Evolutionary conservation across 2,329 filamentous ascomycete genomes (phyloP), one percentile per base, ranked within the genome.

Genomic region (Rutstroemia sp.): DNA sequence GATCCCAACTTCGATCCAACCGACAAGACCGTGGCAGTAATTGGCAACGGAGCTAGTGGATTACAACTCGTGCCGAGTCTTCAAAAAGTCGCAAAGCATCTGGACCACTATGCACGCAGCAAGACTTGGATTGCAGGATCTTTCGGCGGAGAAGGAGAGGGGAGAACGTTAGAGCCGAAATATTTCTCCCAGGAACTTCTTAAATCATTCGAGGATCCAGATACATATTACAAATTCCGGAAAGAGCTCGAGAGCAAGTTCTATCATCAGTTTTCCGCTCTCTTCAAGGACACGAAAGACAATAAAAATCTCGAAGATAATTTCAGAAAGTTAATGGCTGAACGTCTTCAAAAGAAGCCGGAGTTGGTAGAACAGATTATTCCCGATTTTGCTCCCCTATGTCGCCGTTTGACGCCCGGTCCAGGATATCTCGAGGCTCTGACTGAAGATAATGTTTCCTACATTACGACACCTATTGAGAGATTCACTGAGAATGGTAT

Each of bases 371-470:
- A 62, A 5, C 36, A 70, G 48, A 63, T 69, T 21, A 52, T 74
- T 49, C 74, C 73, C 3, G 66, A 67, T 45, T 79, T 75, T 69
- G 68, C 71, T 2, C 73, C 73, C 2, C 76, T 76, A 19, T 75
- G 68, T 66, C 71, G 68, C 47, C 72, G 72, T 0, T 68, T 74
- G 36, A 72, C 73, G 0, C 75, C 74, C 0, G 73, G 73, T 1
- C 69, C 83, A 0, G 84, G 83, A 0, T 88, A 88, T 62, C 76
- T 88, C 5, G 84, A 87, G 65, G 82, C 83, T 0, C 72, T 87
- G 25, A 74, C 76, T 0, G 75, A 81, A 59, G 75, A 78, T 5
- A 86, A 87, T 53, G 82, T 86, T n/a, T 74, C 76, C 14, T 83
- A 81, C 61, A 81, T 86, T 62, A 75, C 74, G 36, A 76, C 75